Evolutionary conservation across 768 basidiomycete genomes (phyloP).

Genomic region (Pulveroboletus sp.): DNA sequence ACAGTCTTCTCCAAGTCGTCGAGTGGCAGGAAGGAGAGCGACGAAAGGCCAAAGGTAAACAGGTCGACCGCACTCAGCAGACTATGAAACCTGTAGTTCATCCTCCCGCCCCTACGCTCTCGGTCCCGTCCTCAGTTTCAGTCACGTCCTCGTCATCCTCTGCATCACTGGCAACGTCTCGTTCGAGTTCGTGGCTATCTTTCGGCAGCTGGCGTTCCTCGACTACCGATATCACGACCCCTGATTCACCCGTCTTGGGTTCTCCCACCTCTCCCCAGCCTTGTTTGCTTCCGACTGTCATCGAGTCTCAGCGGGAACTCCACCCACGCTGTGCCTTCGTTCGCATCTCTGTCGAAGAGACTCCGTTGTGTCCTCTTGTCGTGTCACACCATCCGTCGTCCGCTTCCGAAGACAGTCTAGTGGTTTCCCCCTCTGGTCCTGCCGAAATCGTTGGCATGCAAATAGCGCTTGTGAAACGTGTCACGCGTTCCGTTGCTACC

Average conservation of each 20-base stretch:
- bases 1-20: constrained; percentile 41
- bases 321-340: constrained; percentile 34
- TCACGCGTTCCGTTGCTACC: constrained; percentile 36
- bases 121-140: constrained; percentile 22
- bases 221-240: constrained; percentile 33
- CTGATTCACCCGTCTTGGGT: constrained; percentile 32
- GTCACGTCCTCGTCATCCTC: constrained; percentile 24
- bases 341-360: constrained; percentile 35
- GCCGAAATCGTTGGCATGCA: constrained; percentile 6
- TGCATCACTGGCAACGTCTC: constrained; percentile 26
- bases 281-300: constrained; percentile 29
- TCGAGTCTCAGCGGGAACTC: constrained; percentile 32
- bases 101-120: constrained; percentile 16
- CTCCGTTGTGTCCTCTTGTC: constrained; percentile 31
- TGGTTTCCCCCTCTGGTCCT: constrained; percentile 7
- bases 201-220: constrained; percentile 41
- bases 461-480: constrained; percentile 20
- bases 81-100: constrained; percentile 6
- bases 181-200: constrained; percentile 41
- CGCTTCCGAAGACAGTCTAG: constrained; percentile 15
- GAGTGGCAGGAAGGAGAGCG: constrained; percentile 41
- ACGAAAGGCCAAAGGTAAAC: constrained; percentile 38
- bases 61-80: constrained; percentile 32
- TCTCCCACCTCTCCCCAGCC: constrained; percentile 27
- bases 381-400: background rate